Percentiles rank a stretch among this genome's conserved stretches.
Conservation (phyloP, 805 yeast genomes). For the Monosporozyma aquatica region DNA sequence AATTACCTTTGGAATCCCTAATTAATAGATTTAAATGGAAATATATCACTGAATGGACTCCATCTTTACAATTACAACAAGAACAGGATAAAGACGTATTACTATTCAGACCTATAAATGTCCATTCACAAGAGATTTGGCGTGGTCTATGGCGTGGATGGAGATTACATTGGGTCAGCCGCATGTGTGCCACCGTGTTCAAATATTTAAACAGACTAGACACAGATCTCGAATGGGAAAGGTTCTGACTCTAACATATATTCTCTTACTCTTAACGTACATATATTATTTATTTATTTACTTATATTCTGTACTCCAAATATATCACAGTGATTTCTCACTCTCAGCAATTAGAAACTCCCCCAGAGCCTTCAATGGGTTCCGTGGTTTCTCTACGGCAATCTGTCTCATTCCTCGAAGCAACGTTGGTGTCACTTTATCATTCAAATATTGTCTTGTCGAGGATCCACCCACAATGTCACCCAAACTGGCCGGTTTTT, state of each 20-base stretch:
- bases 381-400: slow-evolving; percentile 42
- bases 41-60: slow-evolving; percentile 32
- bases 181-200: slow-evolving; percentile 77
- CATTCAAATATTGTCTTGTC: slow-evolving; percentile 57
- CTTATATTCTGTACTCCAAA: not conserved
- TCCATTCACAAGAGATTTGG: slow-evolving; percentile 4
- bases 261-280: no score
- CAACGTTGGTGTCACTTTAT: slow-evolving; percentile 52
- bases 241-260: slow-evolving; percentile 22
- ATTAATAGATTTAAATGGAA: slow-evolving; percentile 75
- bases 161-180: slow-evolving; percentile 75
- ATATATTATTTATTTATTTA: slow-evolving; percentile 1
- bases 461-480: slow-evolving; percentile 65
- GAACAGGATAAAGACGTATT: slow-evolving; percentile 2
- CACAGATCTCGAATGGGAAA: slow-evolving; percentile 35
- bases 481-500: slow-evolving; percentile 29
- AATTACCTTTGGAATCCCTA: slow-evolving; percentile 80
- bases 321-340: slow-evolving; percentile 9
- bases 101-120: slow-evolving; percentile 6
- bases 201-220: slow-evolving; percentile 46
- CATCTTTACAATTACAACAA: not conserved
- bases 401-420: slow-evolving; percentile 54
- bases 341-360: slow-evolving; percentile 40
- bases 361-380: slow-evolving; percentile 47
- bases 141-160: slow-evolving; percentile 72